Evolutionary conservation across 331 rosid species (phyloP).

Genomic region (Quercus lobata): DNA sequence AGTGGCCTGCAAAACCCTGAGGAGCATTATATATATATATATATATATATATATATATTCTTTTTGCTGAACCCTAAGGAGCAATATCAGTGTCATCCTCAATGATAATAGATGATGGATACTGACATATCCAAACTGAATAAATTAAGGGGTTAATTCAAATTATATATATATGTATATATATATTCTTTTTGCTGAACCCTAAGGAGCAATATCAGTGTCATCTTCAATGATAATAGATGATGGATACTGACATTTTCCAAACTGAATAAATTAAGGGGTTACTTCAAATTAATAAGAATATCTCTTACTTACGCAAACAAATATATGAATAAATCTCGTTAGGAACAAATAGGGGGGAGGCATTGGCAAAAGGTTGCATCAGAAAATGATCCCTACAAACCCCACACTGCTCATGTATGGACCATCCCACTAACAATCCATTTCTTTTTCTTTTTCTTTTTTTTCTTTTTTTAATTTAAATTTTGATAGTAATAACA

Average conservation of each 20-base stretch:
- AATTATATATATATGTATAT: not conserved
- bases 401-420: constrained; percentile 20
- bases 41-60: no score
- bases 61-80: no score
- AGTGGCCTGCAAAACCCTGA: no score
- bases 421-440: not conserved
- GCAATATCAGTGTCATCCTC: not conserved
- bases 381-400: constrained; percentile 26
- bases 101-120: not conserved
- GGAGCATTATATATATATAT: no score
- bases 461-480: fast-evolving
- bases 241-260: not conserved
- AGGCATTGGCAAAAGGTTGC: constrained; percentile 9
- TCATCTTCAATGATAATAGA: not conserved
- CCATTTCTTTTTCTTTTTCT: no score
- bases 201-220: not conserved
- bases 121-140: not conserved
- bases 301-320: not conserved
- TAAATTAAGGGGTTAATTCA: not conserved
- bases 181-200: no score
- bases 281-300: not conserved
- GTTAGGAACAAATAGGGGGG: not conserved
- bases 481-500: not conserved
- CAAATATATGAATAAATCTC: not conserved
- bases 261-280: not conserved